Evolutionary conservation across 148 eudicot species (phyloP).

Genomic region (Rhododendron ferrugineum): DNA sequence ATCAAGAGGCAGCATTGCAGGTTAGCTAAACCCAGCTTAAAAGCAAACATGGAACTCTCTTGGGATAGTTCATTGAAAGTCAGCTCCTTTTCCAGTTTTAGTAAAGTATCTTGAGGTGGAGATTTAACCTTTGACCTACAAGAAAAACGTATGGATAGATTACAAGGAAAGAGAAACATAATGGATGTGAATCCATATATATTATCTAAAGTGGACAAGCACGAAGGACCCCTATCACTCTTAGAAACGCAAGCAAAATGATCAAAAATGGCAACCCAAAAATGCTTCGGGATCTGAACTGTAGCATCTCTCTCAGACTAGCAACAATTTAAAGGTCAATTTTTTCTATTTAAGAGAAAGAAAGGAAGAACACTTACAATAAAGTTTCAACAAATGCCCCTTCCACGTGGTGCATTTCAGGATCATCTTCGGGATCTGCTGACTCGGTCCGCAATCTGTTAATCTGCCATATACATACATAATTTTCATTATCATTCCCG

Average conservation of each 20-base stretch:
- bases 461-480: slow-evolving; percentile 27
- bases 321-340: not conserved
- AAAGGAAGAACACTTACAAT: slow-evolving; percentile 29
- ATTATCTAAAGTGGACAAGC: not conserved
- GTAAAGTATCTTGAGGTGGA: slow-evolving; percentile 74
- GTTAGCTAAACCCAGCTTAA: slow-evolving; percentile 71
- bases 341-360: not conserved
- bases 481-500: not conserved
- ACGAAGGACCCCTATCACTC: not conserved
- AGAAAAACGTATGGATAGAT: not conserved
- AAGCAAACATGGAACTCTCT: slow-evolving; percentile 74
- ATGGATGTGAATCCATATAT: not conserved
- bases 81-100: slow-evolving; percentile 67
- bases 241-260: not conserved
- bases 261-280: not conserved
- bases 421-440: slow-evolving; percentile 62
- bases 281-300: not conserved
- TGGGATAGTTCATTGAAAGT: slow-evolving; percentile 52
- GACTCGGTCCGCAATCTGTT: slow-evolving; percentile 52
- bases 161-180: not conserved
- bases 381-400: slow-evolving; percentile 85
- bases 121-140: slow-evolving; percentile 71
- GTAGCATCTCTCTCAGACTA: not conserved
- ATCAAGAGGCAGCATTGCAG: slow-evolving; percentile 70
- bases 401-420: slow-evolving; percentile 78